These are phyloP conservation scores for Corylus heterophylla DNA, from an alignment of 306 rosid genomes.

Conservation along the genomic window DNA sequence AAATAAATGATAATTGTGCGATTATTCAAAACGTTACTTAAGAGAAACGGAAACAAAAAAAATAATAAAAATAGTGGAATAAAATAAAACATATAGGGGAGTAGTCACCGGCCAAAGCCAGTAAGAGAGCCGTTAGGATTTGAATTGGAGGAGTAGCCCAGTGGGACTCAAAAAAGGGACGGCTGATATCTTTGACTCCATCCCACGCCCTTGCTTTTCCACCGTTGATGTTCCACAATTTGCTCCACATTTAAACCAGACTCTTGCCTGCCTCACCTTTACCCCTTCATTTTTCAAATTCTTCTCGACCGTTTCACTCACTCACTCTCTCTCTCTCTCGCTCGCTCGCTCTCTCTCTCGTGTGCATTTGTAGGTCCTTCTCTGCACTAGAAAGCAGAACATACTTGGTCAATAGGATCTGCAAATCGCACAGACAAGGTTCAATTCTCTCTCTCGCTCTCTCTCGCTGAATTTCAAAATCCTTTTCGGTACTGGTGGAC, in stretches of 20 bases:
- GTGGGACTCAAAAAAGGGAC: neutral
- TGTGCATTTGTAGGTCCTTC: slow-evolving; percentile 38
- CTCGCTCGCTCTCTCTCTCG: slow-evolving; percentile 15
- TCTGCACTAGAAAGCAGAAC: neutral
- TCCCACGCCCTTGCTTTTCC: neutral
- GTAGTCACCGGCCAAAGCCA: slow-evolving; percentile 5
- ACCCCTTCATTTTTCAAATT: slow-evolving; percentile 71
- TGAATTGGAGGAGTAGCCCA: neutral
- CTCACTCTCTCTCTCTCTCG: slow-evolving; percentile 8
- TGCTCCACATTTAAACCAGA: neutral
- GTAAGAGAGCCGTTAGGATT: slow-evolving; percentile 24
- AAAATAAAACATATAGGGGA: too few species aligned
- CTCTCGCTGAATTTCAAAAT: slow-evolving; percentile 23
- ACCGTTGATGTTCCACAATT: neutral
- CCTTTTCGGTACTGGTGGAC: slow-evolving; percentile 38
- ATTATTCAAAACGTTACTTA: too few species aligned
- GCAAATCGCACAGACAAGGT: slow-evolving; percentile 25
- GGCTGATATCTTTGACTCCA: neutral
- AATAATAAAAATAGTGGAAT: too few species aligned
- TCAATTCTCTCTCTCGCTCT: slow-evolving; percentile 24
- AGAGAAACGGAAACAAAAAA: too few species aligned
- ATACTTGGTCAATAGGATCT: slow-evolving; percentile 39
- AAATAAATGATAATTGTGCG: too few species aligned
- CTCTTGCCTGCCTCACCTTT: slow-evolving; percentile 16
- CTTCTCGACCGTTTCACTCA: slow-evolving; percentile 46